Percentiles rank a stretch among this genome's conserved stretches.
These are phyloP conservation scores for Buxus sempervirens DNA, from an alignment of 164 flowering plant species.

Conservation along the genomic window DNA sequence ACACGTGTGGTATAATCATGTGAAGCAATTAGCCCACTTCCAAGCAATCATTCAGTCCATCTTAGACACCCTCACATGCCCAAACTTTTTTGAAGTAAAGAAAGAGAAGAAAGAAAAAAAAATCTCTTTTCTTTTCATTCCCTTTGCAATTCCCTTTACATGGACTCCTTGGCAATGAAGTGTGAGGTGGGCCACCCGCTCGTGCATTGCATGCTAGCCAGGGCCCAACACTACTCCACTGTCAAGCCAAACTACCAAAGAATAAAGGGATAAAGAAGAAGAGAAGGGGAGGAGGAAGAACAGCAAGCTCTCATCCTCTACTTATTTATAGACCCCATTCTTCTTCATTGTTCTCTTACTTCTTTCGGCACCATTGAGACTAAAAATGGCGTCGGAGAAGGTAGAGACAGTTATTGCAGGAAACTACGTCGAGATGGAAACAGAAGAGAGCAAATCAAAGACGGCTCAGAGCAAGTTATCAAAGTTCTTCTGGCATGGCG, in stretches of 20 bases:
- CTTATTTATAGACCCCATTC: not conserved
- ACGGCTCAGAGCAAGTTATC: conserved; percentile 41
- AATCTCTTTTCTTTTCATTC: not conserved
- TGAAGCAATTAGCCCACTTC: conserved; percentile 37
- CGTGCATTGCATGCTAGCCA: conserved; percentile 45
- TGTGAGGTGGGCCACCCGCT: conserved; percentile 49
- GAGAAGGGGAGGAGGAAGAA: not conserved
- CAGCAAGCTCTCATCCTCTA: too few species aligned
- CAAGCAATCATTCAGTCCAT: conserved; percentile 44
- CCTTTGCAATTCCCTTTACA: too few species aligned
- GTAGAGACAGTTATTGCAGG: conserved; percentile 69
- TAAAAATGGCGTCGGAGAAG: conserved; percentile 65
- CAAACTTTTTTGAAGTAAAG: not conserved
- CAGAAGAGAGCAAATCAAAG: conserved; percentile 26
- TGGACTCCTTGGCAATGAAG: not conserved
- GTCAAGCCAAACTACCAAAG: conserved; percentile 18
- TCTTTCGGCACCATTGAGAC: conserved; percentile 3
- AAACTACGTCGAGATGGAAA: conserved; percentile 67
- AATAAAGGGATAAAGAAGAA: not conserved
- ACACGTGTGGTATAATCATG: conserved; percentile 69
- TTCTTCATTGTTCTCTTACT: not conserved
- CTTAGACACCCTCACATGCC: not conserved
- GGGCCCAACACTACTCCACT: conserved; percentile 30
- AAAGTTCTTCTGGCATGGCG: conserved; percentile 66
- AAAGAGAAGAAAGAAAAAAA: not conserved